phyloP scores from a whole-genome alignment of 345 rosid genomes.

The Acer saccharum region DNA sequence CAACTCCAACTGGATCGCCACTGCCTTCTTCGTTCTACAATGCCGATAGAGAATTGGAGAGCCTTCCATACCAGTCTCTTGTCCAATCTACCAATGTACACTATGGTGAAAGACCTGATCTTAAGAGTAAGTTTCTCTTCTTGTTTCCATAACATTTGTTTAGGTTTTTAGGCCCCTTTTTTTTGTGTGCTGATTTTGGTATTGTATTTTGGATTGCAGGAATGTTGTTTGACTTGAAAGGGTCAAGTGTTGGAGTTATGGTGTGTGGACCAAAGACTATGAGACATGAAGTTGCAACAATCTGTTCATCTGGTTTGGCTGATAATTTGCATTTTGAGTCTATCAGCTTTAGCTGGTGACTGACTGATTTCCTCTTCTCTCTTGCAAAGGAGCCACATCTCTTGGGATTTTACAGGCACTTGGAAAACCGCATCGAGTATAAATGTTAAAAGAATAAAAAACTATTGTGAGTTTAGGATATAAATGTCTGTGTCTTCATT shows the following conservation, averaged over 20 bases:
- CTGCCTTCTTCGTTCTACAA: slow-evolving; percentile 10
- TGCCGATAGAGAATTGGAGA: slow-evolving; percentile 54
- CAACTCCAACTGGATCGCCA: slow-evolving; percentile 25
- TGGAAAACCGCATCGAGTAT: too few relatives aligned
- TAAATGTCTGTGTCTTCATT: too few relatives aligned
- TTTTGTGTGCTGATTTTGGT: too few relatives aligned
- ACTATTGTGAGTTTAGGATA: too few relatives aligned
- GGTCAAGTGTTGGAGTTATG: slow-evolving; percentile 66
- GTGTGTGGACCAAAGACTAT: slow-evolving; percentile 72
- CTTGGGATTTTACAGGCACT: too few relatives aligned
- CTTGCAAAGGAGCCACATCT: too few relatives aligned
- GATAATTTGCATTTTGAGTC: slow-evolving; percentile 68
- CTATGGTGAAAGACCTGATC: slow-evolving; percentile 71
- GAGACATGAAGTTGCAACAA: slow-evolving; percentile 67
- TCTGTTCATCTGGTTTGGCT: slow-evolving; percentile 57
- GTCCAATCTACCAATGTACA: slow-evolving; percentile 46
- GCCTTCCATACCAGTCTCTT: slow-evolving; percentile 55
- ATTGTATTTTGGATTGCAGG: slow-evolving; percentile 32
- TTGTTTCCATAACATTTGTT: background rate
- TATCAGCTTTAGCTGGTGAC: slow-evolving; percentile 76
- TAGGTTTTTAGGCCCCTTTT: background rate
- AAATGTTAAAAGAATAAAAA: too few relatives aligned
- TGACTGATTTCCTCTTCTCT: background rate
- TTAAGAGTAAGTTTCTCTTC: slow-evolving; percentile 53
- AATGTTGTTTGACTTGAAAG: slow-evolving; percentile 44